Evolutionary conservation across 2,329 filamentous ascomycete species (phyloP), one percentile per base, ranked within the genome.

Genomic region (Cytospora chrysosperma): DNA sequence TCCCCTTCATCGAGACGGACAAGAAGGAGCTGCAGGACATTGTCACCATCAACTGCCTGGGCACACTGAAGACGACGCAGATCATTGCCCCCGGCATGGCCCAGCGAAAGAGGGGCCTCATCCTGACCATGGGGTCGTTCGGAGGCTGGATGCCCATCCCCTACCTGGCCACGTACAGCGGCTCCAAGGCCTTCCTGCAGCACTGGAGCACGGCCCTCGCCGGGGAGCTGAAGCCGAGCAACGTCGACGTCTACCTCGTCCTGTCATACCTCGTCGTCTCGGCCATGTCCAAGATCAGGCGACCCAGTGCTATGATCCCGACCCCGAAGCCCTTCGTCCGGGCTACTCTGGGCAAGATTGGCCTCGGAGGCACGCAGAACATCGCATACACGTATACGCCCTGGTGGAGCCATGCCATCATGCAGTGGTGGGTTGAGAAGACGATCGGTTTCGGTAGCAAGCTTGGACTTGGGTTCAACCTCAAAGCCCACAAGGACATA

Each of bases 41-140:
- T 72, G 88, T 99, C 77, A 93, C 88, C 58, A 93, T 99, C 83
- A 99, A 99, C 80, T 97, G 94, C 78, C 81, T 90, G 67, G 94
- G 90, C 51, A 99, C 95, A 0, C 84, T 99, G 40, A 90, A 91
- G 73, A 88, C 93, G 59, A 99, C 95, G 0, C 88, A 94, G 74
- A 82, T 94, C 56, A 82, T 99, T 50, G 89, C 90, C 0, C 93
- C 95, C 0, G 87, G 90, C 65, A 93, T 99, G 87, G 85, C 91
- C 65, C 82, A 89, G 74, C 90, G 93, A 72, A 92, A 91, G 78
- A 87, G 88, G 63, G 95, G 96, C 27, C 83, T 99, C 40, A 92
- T 99, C 72, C 82, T 99, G 61, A 99, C 94, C 64, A 97, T 99
- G 93, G 95, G 94, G 54, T 97, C 93, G 13, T 96, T 98, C 74